These are phyloP conservation scores for Neurospora sp. DNA, from an alignment of 495 filamentous ascomycete species.

Conservation along the genomic window DNA sequence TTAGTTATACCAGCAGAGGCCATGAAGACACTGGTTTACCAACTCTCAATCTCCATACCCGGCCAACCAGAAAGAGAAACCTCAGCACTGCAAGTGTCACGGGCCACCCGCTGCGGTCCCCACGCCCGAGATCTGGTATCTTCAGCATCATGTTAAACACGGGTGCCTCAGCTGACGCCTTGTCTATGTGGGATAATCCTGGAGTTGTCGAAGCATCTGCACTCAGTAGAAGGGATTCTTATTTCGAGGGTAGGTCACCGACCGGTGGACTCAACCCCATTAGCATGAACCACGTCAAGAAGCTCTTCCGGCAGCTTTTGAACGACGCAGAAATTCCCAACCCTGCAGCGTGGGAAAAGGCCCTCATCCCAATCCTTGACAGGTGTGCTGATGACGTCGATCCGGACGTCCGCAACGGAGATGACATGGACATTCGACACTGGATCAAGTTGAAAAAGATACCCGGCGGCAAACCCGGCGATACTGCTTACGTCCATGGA, in stretches of 20 bases:
- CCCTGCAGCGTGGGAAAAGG: conserved; percentile 73
- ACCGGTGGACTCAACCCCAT: conserved; percentile 74
- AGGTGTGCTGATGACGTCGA: conserved; percentile 92
- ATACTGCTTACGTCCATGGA: conserved; percentile 90
- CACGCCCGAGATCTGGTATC: conserved; percentile 41
- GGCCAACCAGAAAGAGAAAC: conserved; percentile 58
- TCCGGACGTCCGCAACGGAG: conserved; percentile 76
- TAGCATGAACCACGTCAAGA: conserved; percentile 79
- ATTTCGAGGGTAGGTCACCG: conserved; percentile 64
- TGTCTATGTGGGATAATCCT: conserved; percentile 27
- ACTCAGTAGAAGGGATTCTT: conserved; percentile 73
- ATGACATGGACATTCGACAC: conserved; percentile 97
- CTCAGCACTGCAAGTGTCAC: conserved; percentile 62
- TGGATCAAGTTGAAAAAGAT: conserved; percentile 98
- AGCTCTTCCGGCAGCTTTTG: conserved; percentile 73
- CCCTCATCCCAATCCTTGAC: conserved; percentile 81
- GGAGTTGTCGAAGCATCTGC: conserved; percentile 37
- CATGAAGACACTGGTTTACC: conserved; percentile 27
- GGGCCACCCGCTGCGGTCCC: conserved; percentile 56
- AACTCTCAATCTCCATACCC: conserved; percentile 44
- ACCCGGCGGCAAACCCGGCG: conserved; percentile 75
- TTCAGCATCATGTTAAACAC: conserved; percentile 22
- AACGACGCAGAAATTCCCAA: conserved; percentile 65
- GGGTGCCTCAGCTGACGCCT: conserved; percentile 31
- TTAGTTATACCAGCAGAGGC: conserved; percentile 49